Evolutionary conservation across 225 moss, liverwort and hornwort genomes (phyloP).

Genomic region (Thuidium tamariscinum): DNA sequence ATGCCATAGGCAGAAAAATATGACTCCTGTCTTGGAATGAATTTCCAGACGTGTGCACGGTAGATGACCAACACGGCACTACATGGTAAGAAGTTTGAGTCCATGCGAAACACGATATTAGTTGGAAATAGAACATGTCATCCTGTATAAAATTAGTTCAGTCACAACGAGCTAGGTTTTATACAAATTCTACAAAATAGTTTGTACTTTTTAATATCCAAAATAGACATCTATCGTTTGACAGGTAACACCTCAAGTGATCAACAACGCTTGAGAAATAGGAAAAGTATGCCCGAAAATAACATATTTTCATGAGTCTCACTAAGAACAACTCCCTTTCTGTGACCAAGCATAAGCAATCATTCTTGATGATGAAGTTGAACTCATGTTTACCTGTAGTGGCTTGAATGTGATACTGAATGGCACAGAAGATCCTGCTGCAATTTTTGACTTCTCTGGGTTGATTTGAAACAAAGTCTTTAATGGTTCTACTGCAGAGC

Average conservation of each 20-base stretch:
- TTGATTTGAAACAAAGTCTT: conserved; percentile 42
- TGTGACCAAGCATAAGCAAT: not conserved
- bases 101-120: conserved; percentile 71
- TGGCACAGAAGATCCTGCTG: conserved; percentile 57
- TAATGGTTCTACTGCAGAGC: not conserved
- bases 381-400: conserved; percentile 19
- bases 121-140: conserved; percentile 69
- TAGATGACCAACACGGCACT: conserved; percentile 73
- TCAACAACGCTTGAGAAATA: too few relatives aligned
- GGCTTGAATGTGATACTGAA: conserved; percentile 76
- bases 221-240: not conserved
- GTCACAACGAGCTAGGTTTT: not conserved
- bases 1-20: conserved; percentile 64
- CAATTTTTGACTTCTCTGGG: conserved; percentile 48
- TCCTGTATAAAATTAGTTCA: conserved; percentile 4
- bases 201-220: not conserved
- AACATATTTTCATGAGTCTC: too few relatives aligned
- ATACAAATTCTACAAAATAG: not conserved
- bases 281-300: too few relatives aligned
- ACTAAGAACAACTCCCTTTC: too few relatives aligned
- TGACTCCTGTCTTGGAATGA: conserved; percentile 57
- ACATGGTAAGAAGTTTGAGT: conserved; percentile 66
- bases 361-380: not conserved
- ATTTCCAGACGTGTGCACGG: conserved; percentile 44
- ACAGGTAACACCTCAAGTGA: not conserved